These are phyloP conservation scores for Aspergillus fumigatiaffinis DNA, from an alignment of 2,329 filamentous ascomycete species.

Conservation along the genomic window DNA sequence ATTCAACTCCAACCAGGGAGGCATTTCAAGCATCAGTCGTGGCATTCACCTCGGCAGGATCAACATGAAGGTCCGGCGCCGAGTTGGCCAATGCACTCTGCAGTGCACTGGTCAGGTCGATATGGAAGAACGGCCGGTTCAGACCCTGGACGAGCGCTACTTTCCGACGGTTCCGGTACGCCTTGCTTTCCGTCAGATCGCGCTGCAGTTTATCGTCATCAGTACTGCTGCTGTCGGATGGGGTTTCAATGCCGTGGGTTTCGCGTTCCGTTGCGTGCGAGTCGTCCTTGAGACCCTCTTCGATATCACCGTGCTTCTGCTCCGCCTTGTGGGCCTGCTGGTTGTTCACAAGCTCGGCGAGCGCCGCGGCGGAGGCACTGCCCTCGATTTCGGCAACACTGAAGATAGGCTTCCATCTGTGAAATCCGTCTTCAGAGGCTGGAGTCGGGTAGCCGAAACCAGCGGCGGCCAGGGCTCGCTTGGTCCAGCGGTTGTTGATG, in stretches of 20 bases:
- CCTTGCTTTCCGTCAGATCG: slow-evolving; percentile 48
- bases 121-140: slow-evolving; percentile 87
- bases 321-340: slow-evolving; percentile 41
- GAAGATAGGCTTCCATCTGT: slow-evolving; percentile 92
- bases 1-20: slow-evolving; percentile 3
- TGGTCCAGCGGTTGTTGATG: slow-evolving; percentile 92
- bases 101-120: slow-evolving; percentile 83
- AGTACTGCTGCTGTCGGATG: slow-evolving; percentile 26
- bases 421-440: slow-evolving; percentile 49
- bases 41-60: background rate
- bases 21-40: background rate
- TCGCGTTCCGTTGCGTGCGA: slow-evolving; percentile 30
- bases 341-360: slow-evolving; percentile 62
- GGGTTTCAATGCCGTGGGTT: slow-evolving; percentile 25
- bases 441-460: slow-evolving; percentile 81
- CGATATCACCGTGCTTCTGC: slow-evolving; percentile 22
- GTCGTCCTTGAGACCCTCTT: slow-evolving; percentile 31
- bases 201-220: slow-evolving; percentile 41
- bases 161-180: slow-evolving; percentile 35
- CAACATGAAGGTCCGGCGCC: slow-evolving; percentile 16
- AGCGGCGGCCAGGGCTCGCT: slow-evolving; percentile 78
- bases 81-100: slow-evolving; percentile 83
- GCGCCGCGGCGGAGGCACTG: slow-evolving; percentile 62
- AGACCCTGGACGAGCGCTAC: slow-evolving; percentile 75
- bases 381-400: slow-evolving; percentile 84